Evolutionary conservation across 768 basidiomycete genomes (phyloP).

Genomic region (Mycena indigotica): DNA sequence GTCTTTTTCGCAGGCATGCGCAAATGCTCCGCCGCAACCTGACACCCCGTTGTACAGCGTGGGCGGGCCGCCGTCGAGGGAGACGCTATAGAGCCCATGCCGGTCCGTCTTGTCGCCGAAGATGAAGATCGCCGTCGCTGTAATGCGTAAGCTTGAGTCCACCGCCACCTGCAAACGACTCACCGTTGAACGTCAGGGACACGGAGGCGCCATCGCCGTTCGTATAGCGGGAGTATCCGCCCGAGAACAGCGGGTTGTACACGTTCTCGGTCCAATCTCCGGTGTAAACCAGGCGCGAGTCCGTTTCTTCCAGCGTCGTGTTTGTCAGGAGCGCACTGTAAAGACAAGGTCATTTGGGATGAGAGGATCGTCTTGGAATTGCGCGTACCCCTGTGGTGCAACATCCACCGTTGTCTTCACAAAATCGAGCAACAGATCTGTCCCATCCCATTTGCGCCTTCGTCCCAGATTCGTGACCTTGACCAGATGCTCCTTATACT

Average conservation of each 20-base stretch:
- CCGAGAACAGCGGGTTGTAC: slow-evolving; percentile 17
- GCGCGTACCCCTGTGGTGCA: slow-evolving; percentile 19
- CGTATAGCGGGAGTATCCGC: slow-evolving; percentile 17
- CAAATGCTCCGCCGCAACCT: slow-evolving; percentile 21
- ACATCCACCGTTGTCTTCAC: slow-evolving; percentile 14
- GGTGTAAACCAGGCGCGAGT: slow-evolving; percentile 11
- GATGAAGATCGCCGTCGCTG: slow-evolving; percentile 24
- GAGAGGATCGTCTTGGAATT: too few species aligned
- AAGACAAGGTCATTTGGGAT: too few species aligned
- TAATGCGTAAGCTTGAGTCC: too few species aligned
- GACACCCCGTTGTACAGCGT: slow-evolving; percentile 22
- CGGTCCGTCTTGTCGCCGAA: slow-evolving; percentile 27
- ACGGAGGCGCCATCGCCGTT: slow-evolving; percentile 15
- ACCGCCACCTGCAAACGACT: too few species aligned
- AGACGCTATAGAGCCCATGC: slow-evolving; percentile 25
- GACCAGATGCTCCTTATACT: slow-evolving; percentile 11
- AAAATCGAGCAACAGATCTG: slow-evolving; percentile 15
- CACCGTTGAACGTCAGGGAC: slow-evolving; percentile 16
- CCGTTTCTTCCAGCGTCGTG: slow-evolving; percentile 20
- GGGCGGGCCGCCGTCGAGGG: slow-evolving; percentile 15
- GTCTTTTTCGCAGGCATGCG: slow-evolving; percentile 22
- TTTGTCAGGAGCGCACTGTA: slow-evolving; percentile 15
- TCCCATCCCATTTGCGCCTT: slow-evolving; percentile 9
- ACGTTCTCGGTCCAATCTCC: slow-evolving; percentile 23
- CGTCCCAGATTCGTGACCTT: slow-evolving; percentile 15